Base-by-base conservation (phyloP, 768 basidiomycete genomes). In the Rhodotorula taiwanensis region DNA sequence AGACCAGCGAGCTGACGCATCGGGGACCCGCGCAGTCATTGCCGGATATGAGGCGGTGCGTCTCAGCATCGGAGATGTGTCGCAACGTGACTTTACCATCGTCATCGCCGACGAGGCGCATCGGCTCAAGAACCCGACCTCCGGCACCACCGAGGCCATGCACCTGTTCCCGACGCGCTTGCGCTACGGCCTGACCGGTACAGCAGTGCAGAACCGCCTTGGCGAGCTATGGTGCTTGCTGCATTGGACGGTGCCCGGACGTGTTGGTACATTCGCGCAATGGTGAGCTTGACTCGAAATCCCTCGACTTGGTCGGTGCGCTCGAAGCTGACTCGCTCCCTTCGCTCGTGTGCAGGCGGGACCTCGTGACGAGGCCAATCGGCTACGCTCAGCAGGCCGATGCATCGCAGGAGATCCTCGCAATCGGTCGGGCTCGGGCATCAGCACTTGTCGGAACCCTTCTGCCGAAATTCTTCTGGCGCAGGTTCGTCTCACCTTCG, bases 41-140 rank as follows among this genome's bases (percentile, higher is more conserved):
- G 86, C 85, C 1, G 84, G 86, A 2, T 85, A 88, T 71, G 88
- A 89, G 55, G 78, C 85, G 28, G 87, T 87, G 0, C 82, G 87
- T 5, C 79, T 78, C 41, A 83, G 88, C 45, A 88, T 92, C 55
- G 83, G 82, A 20, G 66, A 82, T 14, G 78, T 97, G 10, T 83
- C 86, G 58, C 79, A 80, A 50, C 79, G 89, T 30, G 72, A 73
- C n/a, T 73, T 77, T 52, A 50, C 79, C 84, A 14, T 87, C 83
- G 84, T 86, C 83, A 4, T 83, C 52, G 84, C 91, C 9, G 94
- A 98, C 70, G 94, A 98, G 75, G 93, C 84, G 0, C 94, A 98
- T 74, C 81, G 83, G 4, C 80, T 94, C 71, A 97, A 97, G 77
- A 93, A 91, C 66, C 81, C 84, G 4, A 73, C 76, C 4, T 82